These are phyloP conservation scores for Laguncularia racemosa DNA, from an alignment of 345 rosid species.

Conservation along the genomic window DNA sequence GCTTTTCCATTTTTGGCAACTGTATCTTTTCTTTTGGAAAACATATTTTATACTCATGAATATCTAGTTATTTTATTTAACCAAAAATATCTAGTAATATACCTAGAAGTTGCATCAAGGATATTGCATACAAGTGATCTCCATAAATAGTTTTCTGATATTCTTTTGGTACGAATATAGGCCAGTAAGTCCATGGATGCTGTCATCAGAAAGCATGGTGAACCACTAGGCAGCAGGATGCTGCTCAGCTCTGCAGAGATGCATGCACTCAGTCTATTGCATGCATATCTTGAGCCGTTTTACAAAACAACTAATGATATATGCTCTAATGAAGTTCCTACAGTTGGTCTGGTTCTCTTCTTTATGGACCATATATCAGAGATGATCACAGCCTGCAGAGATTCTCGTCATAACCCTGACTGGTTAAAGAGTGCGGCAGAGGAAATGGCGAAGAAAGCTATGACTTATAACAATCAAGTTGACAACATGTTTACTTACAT, in stretches of 20 bases:
- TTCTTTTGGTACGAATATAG: conserved; percentile 26
- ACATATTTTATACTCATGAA: too few species aligned
- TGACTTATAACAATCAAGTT: conserved; percentile 62
- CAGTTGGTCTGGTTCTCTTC: conserved; percentile 78
- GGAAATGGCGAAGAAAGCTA: conserved; percentile 77
- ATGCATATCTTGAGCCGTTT: conserved; percentile 74
- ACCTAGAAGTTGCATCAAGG: too few species aligned
- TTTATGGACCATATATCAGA: conserved; percentile 95
- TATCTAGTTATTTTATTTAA: too few species aligned
- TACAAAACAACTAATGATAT: conserved; percentile 73
- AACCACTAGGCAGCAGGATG: conserved; percentile 42
- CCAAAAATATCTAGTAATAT: too few species aligned
- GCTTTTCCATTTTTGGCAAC: too few species aligned
- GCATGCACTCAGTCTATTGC: conserved; percentile 48
- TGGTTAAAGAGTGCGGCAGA: conserved; percentile 83
- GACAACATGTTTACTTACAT: conserved; percentile 78
- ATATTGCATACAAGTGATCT: too few species aligned
- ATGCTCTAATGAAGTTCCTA: conserved; percentile 64
- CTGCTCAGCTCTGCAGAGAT: conserved; percentile 55
- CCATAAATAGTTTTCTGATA: too few species aligned
- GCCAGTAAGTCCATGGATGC: conserved; percentile 80
- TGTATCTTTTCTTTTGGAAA: too few species aligned
- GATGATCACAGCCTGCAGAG: conserved; percentile 58
- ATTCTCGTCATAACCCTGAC: conserved; percentile 63
- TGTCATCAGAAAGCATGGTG: conserved; percentile 63